phyloP scores from a whole-genome alignment of 2,329 filamentous ascomycete genomes.

The Penicillium brasilianum region DNA sequence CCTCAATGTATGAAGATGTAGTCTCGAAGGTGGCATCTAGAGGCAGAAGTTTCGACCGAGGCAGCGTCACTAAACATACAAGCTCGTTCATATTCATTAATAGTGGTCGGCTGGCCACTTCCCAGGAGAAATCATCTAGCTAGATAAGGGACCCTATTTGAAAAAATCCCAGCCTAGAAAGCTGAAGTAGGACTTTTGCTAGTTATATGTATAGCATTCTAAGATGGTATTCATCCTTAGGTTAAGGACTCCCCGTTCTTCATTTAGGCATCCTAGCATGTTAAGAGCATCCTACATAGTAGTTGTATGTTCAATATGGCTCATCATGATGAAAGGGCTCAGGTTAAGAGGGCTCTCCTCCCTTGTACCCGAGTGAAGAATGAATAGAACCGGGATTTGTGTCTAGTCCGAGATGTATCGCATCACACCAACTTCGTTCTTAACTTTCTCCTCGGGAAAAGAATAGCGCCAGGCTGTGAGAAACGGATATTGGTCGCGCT shows the following conservation, averaged over 20 bases:
- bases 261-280: conserved; percentile 3
- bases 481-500: not conserved
- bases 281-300: conserved; percentile 18
- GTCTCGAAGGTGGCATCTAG: conserved; percentile 29
- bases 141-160: conserved; percentile 7
- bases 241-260: conserved; percentile 27
- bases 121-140: conserved; percentile 6
- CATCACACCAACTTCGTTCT: conserved; percentile 3
- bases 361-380: not conserved
- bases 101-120: conserved; percentile 7
- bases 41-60: conserved; percentile 24
- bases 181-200: conserved; percentile 11
- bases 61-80: conserved; percentile 32
- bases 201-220: conserved; percentile 28
- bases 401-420: conserved; percentile 1
- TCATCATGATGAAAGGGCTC: conserved; percentile 43
- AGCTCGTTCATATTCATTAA: conserved; percentile 49
- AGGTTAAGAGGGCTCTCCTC: not conserved
- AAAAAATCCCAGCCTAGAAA: not conserved
- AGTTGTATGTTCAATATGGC: conserved; percentile 27
- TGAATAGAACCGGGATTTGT: not conserved
- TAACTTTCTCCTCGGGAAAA: not conserved
- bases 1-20: conserved; percentile 48
- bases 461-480: not conserved
- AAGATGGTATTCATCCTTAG: conserved; percentile 43